Conservation (phyloP, 495 filamentous ascomycete genomes). For the Friedmanniomyces simplex region DNA sequence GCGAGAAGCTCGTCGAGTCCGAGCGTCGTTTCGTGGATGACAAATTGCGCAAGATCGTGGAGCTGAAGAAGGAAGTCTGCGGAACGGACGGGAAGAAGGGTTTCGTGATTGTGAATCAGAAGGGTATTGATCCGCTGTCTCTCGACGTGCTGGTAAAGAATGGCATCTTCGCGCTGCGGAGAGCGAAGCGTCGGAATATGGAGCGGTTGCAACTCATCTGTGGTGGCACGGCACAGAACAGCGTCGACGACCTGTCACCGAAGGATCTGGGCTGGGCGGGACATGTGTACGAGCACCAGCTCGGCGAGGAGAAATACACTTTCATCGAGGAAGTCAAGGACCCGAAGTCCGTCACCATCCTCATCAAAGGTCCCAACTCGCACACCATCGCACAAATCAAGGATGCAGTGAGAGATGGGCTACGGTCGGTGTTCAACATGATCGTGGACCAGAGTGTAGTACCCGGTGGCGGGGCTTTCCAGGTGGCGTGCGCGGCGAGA, state of each 20-base stretch:
- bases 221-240: slow-evolving; percentile 86
- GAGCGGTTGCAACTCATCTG: slow-evolving; percentile 91
- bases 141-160: slow-evolving; percentile 96
- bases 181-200: slow-evolving; percentile 98
- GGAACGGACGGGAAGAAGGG: slow-evolving; percentile 88
- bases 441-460: slow-evolving; percentile 94
- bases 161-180: slow-evolving; percentile 83
- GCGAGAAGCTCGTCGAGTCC: slow-evolving; percentile 95
- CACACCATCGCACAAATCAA: slow-evolving; percentile 95
- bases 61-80: slow-evolving; percentile 96
- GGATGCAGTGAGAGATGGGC: slow-evolving; percentile 92
- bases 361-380: slow-evolving; percentile 95
- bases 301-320: slow-evolving; percentile 98
- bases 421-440: slow-evolving; percentile 95
- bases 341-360: slow-evolving; percentile 93
- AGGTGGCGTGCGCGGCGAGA: slow-evolving; percentile 86
- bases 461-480: slow-evolving; percentile 90
- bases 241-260: slow-evolving; percentile 81
- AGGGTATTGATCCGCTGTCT: slow-evolving; percentile 94
- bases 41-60: slow-evolving; percentile 95
- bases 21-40: slow-evolving; percentile 93
- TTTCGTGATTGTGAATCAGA: slow-evolving; percentile 98
- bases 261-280: slow-evolving; percentile 95
- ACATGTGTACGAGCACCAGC: slow-evolving; percentile 89
- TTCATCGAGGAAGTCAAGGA: slow-evolving; percentile 98